Percentiles rank a stretch among this genome's conserved stretches.
Conservation (phyloP, 495 filamentous ascomycete species). For the Neurospora sp. region DNA sequence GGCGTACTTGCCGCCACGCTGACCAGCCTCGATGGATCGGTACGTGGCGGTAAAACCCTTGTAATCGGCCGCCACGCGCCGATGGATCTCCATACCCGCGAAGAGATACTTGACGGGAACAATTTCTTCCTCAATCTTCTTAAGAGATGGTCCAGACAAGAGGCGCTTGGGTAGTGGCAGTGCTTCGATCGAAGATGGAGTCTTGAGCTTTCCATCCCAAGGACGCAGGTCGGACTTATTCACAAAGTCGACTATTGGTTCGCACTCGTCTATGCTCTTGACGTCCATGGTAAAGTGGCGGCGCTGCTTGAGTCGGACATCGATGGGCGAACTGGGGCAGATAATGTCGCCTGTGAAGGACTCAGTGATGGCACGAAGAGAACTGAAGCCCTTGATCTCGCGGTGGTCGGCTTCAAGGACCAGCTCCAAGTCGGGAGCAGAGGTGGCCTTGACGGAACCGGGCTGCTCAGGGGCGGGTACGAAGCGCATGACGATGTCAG, state of each 20-base stretch:
- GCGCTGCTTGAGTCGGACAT: slow-evolving; percentile 30
- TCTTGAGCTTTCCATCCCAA: slow-evolving; percentile 21
- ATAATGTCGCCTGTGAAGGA: slow-evolving; percentile 16
- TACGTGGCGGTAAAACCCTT: slow-evolving; percentile 30
- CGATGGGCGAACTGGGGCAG: slow-evolving; percentile 26
- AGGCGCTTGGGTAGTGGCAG: slow-evolving; percentile 27
- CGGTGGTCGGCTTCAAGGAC: slow-evolving; percentile 20
- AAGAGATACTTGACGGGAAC: slow-evolving; percentile 35
- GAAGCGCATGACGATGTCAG: slow-evolving; percentile 18
- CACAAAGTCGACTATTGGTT: slow-evolving; percentile 27
- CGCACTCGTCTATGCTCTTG: slow-evolving; percentile 5
- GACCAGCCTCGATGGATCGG: slow-evolving; percentile 34
- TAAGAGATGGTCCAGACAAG: background rate
- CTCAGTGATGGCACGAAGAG: slow-evolving; percentile 13
- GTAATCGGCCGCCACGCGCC: slow-evolving; percentile 24
- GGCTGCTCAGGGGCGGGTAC: slow-evolving; percentile 11
- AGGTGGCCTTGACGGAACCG: background rate
- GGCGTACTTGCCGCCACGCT: slow-evolving; percentile 26
- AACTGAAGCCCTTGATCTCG: slow-evolving; percentile 12
- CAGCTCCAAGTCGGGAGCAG: slow-evolving; percentile 28
- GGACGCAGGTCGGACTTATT: slow-evolving; percentile 24
- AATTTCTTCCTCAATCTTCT: slow-evolving; percentile 6
- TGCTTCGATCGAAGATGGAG: slow-evolving; percentile 22
- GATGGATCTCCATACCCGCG: slow-evolving; percentile 33
- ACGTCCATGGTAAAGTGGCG: slow-evolving; percentile 18